phyloP scores from a whole-genome alignment of 2,329 filamentous ascomycete species.

The Daldinia sp. region DNA sequence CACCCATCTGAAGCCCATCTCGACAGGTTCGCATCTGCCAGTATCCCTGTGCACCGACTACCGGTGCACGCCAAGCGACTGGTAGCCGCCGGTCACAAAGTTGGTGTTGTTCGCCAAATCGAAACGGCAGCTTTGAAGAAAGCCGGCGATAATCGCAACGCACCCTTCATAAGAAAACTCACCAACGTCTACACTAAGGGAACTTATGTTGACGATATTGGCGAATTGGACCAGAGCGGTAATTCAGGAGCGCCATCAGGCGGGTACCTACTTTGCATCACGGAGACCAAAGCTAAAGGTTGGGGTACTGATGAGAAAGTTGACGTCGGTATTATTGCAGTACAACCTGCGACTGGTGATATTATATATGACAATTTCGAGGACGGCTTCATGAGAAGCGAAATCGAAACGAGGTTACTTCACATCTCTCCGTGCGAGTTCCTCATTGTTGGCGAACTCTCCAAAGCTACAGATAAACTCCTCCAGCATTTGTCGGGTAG shows the following conservation, averaged over 20 bases:
- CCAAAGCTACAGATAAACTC: constrained; percentile 91
- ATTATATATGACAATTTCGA: constrained; percentile 97
- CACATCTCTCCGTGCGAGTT: constrained; percentile 98
- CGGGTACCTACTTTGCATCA: constrained; percentile 96
- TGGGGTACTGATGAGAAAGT: constrained; percentile 93
- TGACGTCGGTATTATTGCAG: constrained; percentile 89
- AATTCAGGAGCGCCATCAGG: constrained; percentile 66
- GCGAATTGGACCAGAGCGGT: constrained; percentile 73
- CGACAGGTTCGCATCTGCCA: constrained; percentile 92
- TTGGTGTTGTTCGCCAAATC: constrained; percentile 92
- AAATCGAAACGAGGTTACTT: constrained; percentile 93
- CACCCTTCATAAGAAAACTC: constrained; percentile 90
- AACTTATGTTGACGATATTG: constrained; percentile 94
- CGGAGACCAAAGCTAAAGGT: constrained; percentile 82
- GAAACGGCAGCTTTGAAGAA: constrained; percentile 97
- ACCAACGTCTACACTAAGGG: constrained; percentile 98
- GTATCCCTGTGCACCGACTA: constrained; percentile 90
- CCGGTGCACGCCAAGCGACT: constrained; percentile 95
- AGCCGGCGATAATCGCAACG: constrained; percentile 91
- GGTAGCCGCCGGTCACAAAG: constrained; percentile 92
- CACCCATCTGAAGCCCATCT: constrained; percentile 93
- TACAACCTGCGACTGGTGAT: constrained; percentile 95
- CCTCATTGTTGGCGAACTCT: constrained; percentile 89
- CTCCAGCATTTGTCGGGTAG: constrained; percentile 89
- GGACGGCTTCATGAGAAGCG: constrained; percentile 96